A percentile compares a stretch with the other conserved stretches of the same genome.
phyloP scores from a whole-genome alignment of 2,329 filamentous ascomycete species.

The Trichophyton verrucosum region DNA sequence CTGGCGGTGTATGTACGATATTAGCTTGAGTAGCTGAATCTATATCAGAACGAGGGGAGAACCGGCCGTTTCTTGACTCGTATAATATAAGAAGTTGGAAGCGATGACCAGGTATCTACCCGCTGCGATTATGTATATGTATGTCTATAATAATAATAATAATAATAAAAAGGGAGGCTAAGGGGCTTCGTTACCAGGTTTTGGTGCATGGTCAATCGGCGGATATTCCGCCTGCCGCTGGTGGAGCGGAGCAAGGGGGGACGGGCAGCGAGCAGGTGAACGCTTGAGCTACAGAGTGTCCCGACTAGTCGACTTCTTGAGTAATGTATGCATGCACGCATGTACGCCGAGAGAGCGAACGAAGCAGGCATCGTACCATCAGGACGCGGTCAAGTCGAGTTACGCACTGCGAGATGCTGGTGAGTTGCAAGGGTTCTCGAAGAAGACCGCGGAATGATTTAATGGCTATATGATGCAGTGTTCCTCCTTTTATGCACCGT shows the following conservation, averaged over 20 bases:
- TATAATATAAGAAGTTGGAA: background rate
- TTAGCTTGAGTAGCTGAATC: no score
- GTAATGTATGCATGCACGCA: no score
- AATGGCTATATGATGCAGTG: no score
- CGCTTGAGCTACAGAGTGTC: background rate
- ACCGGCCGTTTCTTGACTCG: background rate
- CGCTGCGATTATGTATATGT: background rate
- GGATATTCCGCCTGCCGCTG: slow-evolving; percentile 10
- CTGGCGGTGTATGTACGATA: background rate
- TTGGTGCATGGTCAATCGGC: slow-evolving; percentile 7
- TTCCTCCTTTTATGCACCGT: no score
- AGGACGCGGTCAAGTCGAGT: background rate
- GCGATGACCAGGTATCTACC: background rate
- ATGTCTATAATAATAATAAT: background rate
- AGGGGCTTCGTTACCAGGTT: background rate
- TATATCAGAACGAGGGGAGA: no score
- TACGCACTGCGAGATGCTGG: background rate
- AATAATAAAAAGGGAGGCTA: background rate
- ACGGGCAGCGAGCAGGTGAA: background rate
- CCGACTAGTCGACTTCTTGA: no score
- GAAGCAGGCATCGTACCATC: background rate
- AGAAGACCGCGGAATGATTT: background rate
- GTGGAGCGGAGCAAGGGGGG: background rate
- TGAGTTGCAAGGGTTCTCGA: background rate
- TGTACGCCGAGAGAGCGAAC: background rate